Evolutionary conservation across 495 filamentous ascomycete genomes (phyloP).

Genomic region (Rusavskia elegans): DNA sequence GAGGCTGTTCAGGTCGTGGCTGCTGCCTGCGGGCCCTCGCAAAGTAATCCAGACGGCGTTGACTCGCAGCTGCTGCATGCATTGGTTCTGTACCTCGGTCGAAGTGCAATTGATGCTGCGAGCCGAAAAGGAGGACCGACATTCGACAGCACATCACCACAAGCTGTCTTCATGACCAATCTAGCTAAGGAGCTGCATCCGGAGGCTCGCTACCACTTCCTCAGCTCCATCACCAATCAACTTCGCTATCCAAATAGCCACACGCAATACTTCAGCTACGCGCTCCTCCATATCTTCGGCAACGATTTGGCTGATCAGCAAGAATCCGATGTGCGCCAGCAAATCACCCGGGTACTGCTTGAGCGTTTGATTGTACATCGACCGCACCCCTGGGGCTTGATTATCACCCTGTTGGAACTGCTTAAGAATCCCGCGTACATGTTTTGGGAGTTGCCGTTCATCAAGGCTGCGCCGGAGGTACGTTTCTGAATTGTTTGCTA

Average conservation of each 20-base stretch:
- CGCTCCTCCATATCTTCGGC: conserved; percentile 75
- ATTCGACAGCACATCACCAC: conserved; percentile 56
- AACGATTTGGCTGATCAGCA: conserved; percentile 60
- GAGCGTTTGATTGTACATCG: conserved; percentile 80
- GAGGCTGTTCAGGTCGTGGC: conserved; percentile 55
- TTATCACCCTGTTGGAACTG: conserved; percentile 79
- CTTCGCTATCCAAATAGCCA: conserved; percentile 78
- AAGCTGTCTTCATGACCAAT: conserved; percentile 56
- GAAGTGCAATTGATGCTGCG: conserved; percentile 43
- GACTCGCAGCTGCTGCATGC: conserved; percentile 63
- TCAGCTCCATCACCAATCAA: conserved; percentile 78
- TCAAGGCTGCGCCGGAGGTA: conserved; percentile 79
- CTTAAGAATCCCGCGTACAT: conserved; percentile 75
- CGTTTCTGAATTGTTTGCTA: conserved; percentile 2
- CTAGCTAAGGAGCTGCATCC: conserved; percentile 58
- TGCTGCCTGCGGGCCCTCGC: conserved; percentile 36
- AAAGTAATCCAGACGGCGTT: conserved; percentile 19
- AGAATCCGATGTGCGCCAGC: conserved; percentile 69
- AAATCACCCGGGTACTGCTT: conserved; percentile 72
- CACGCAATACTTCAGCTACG: conserved; percentile 86
- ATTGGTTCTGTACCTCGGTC: conserved; percentile 67
- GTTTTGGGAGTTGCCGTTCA: conserved; percentile 86
- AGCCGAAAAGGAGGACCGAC: conserved; percentile 41
- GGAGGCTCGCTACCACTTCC: conserved; percentile 69
- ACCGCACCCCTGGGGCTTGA: conserved; percentile 91